Conservation (phyloP, 2,329 filamentous ascomycete species). For the Fusarium humuli region DNA sequence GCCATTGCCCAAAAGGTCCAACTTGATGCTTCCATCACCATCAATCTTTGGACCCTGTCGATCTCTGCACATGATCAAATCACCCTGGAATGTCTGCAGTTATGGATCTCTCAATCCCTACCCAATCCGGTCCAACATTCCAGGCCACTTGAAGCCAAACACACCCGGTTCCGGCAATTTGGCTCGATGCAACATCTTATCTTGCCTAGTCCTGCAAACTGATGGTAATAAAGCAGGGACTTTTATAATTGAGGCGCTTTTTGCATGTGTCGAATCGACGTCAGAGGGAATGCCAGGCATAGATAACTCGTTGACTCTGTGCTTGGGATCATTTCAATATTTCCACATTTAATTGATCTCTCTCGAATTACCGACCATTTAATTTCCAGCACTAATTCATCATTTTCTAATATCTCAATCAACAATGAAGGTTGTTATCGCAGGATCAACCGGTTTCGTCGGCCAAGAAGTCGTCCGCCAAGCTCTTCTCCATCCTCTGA, state of each 20-base stretch:
- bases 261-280: background rate
- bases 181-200: background rate
- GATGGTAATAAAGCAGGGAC: background rate
- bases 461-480: conserved; percentile 59
- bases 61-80: background rate
- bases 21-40: background rate
- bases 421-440: conserved; percentile 58
- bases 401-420: background rate
- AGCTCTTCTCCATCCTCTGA: conserved; percentile 50
- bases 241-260: background rate
- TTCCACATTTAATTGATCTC: background rate
- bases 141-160: background rate
- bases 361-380: background rate
- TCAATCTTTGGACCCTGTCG: background rate
- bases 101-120: conserved; percentile 10
- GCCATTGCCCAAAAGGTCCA: background rate
- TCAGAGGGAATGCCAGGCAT: background rate
- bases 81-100: conserved; percentile 8
- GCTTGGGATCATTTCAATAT: background rate
- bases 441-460: conserved; percentile 57
- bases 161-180: conserved; percentile 7
- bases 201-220: background rate
- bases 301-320: background rate
- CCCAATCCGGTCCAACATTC: conserved; percentile 16
- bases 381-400: background rate